These are phyloP conservation scores for Cymbopogon citratus DNA, from an alignment of 176 grass and related monocot genomes.

Conservation along the genomic window DNA sequence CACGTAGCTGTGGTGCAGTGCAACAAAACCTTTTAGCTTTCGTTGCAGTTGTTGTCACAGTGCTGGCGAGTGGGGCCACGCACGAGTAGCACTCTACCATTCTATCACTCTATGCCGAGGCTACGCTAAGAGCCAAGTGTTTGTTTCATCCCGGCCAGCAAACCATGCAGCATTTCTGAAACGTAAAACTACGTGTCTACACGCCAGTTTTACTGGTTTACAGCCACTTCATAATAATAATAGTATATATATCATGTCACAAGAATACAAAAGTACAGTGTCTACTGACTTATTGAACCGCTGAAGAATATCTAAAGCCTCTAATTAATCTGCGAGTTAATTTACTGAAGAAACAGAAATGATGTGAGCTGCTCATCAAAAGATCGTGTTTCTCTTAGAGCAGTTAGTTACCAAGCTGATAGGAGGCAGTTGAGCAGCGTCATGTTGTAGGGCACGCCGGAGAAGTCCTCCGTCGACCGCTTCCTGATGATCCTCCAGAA, in stretches of 20 bases:
- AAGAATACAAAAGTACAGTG: not conserved
- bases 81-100: not conserved
- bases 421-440: conserved; percentile 98
- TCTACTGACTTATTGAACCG: not conserved
- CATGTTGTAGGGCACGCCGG: conserved; percentile 97
- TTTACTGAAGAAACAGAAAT: conserved; percentile 9
- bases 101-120: conserved; percentile 17
- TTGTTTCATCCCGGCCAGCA: not conserved
- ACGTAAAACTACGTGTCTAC: not conserved
- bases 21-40: not conserved
- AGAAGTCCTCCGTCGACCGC: conserved; percentile 92
- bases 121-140: conserved; percentile 19
- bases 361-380: not conserved
- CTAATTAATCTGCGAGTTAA: not conserved
- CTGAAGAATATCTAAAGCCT: not conserved
- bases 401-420: conserved; percentile 62
- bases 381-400: not conserved
- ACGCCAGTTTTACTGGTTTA: not conserved
- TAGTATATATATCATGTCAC: not conserved
- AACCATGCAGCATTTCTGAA: not conserved
- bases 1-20: not conserved
- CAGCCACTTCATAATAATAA: not conserved
- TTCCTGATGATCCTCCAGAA: conserved; percentile 81
- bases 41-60: not conserved
- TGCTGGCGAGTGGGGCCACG: conserved; percentile 31